Evolutionary conservation across 164 flowering plant species (phyloP).

Genomic region (Nelumbo lutea): DNA sequence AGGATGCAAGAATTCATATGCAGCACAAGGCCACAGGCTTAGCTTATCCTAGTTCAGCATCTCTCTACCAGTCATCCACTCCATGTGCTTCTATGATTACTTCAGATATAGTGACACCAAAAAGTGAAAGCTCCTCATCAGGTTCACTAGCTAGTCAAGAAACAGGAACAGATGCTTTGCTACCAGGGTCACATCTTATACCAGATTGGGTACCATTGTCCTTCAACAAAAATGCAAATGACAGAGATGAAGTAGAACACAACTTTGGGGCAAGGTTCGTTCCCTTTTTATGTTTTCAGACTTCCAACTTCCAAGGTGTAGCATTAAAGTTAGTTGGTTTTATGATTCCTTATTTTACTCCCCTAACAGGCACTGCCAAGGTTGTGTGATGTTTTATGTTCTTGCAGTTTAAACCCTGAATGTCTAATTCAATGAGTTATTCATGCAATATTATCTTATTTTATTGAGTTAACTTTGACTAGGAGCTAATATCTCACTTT

Average conservation of each 20-base stretch:
- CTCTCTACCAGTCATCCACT: slow-evolving; percentile 31
- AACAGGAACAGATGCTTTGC: slow-evolving; percentile 25
- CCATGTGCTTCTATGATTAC: slow-evolving; percentile 25
- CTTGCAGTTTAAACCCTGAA: no score
- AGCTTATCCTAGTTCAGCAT: slow-evolving; percentile 27
- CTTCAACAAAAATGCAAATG: slow-evolving; percentile 25
- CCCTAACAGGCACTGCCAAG: not conserved
- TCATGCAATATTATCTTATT: no score
- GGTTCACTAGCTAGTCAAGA: slow-evolving; percentile 28
- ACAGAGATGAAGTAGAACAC: slow-evolving; percentile 35
- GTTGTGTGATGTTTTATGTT: not conserved
- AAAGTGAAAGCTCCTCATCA: slow-evolving; percentile 17
- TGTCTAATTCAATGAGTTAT: no score
- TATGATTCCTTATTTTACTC: not conserved
- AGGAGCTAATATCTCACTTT: not conserved
- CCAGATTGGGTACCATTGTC: slow-evolving; percentile 75
- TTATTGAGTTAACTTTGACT: not conserved
- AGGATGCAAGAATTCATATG: slow-evolving; percentile 17
- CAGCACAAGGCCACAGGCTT: slow-evolving; percentile 28
- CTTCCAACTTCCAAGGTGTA: not conserved
- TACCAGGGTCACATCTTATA: slow-evolving; percentile 63
- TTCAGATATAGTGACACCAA: slow-evolving; percentile 20
- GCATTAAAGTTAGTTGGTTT: not conserved
- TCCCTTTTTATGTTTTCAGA: slow-evolving; percentile 8
- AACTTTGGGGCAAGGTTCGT: slow-evolving; percentile 88